Conservation (phyloP, 2,329 filamentous ascomycete species). For the Diaporthe longicolla region DNA sequence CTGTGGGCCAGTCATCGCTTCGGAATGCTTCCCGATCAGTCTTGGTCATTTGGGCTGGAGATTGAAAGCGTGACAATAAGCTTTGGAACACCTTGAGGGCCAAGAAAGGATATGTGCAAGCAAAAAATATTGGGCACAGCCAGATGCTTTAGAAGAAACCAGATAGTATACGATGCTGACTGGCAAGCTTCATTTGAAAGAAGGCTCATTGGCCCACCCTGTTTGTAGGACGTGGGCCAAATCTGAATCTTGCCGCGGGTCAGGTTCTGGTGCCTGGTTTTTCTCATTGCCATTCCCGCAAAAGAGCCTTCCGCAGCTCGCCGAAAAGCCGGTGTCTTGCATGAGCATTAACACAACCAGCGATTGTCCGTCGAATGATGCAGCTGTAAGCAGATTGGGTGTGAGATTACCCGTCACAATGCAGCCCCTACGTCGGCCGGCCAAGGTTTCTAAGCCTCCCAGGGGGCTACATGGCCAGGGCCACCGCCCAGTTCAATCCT, state of each 20-base stretch:
- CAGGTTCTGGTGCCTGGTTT: not conserved
- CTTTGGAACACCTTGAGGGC: not conserved
- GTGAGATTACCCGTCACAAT: conserved; percentile 7
- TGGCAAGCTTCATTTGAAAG: no score
- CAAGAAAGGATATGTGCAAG: not conserved
- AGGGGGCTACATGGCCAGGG: not conserved
- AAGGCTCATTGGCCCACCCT: not conserved
- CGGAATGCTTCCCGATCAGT: conserved; percentile 3
- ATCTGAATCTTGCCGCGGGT: not conserved
- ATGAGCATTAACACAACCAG: not conserved
- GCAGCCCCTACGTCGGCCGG: not conserved
- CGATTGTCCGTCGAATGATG: conserved; percentile 20
- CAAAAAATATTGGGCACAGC: not conserved
- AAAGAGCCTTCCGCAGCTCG: not conserved
- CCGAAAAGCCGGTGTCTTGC: conserved; percentile 17
- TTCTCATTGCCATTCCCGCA: not conserved
- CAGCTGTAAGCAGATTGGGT: not conserved
- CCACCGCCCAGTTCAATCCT: conserved; percentile 4
- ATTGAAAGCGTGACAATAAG: not conserved
- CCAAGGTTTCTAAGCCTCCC: conserved; percentile 9
- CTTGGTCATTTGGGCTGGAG: conserved; percentile 28
- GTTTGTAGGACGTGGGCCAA: not conserved
- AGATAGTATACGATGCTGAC: not conserved
- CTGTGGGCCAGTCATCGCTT: not conserved
- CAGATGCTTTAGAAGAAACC: not conserved